Base-by-base conservation (phyloP, 805 yeast genomes). In the Saturnispora ahearnii region DNA sequence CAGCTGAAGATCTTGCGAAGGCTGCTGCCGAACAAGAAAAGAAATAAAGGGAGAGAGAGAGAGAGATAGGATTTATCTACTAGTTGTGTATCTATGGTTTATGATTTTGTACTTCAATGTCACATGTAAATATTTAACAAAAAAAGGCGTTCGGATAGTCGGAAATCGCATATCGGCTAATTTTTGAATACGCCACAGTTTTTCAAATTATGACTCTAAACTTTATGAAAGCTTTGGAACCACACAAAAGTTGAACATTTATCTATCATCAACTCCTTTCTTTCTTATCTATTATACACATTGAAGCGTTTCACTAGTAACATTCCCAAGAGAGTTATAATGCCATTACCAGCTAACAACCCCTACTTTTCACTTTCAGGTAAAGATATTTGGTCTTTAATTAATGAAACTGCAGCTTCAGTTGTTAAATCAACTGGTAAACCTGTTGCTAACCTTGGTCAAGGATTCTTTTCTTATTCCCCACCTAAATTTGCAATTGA, bases 401-500 rank as follows among this genome's bases (percentile, higher is more conserved):
- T 95, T 67, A 93, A 93, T 63, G 98, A 90, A 61, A 84, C 99
- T 2, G 97, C 98, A 0, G 95, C 95, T 3, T 79, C 78, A 4
- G 89, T 95, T 12, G 83, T 81, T 54, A 69, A 68, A 38, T 81
- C 79, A 43, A 65, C 78, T 34, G 89, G 88, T n/a, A 74, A 84
- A 58, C 85, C 87, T 48, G 80, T 91, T 50, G 82, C 84, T 53
- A 93, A 93, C 60, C 75, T 93, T 51, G 99, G 99, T 32, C 99
- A 93, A 66, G 99, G 99, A 2, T 93, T 93, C 69, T 93, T 93
- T 72, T 88, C 96, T 2, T 93, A 91, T 65, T 78, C 90, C 30
- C 99, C 99, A 3, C 99, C 99, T 0, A 77, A 81, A n/a, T 93
- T 93, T 67, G 96, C 95, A 13, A 73, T 85, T 52, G 75, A 80